These are phyloP conservation scores for Apium graveolens DNA, from an alignment of 129 eudicot genomes.

Conservation along the genomic window DNA sequence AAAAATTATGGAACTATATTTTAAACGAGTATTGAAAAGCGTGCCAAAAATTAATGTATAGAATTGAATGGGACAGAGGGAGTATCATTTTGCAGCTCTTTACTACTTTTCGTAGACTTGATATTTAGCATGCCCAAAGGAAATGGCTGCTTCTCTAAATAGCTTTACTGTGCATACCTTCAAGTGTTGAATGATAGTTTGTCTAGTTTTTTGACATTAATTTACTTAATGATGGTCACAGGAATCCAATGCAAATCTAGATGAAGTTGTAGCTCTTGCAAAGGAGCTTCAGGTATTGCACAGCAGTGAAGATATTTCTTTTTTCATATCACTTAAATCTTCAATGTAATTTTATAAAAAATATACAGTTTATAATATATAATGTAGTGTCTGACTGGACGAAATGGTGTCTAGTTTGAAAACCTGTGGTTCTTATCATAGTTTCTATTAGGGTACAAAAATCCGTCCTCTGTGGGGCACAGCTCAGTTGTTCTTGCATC, in stretches of 20 bases:
- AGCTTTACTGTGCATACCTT: not conserved
- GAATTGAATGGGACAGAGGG: no score
- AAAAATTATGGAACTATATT: no score
- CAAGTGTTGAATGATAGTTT: not conserved
- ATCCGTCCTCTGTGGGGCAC: constrained; percentile 98
- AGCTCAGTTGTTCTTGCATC: constrained; percentile 87
- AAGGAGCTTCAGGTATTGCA: constrained; percentile 85
- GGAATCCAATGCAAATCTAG: constrained; percentile 92
- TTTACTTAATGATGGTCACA: constrained; percentile 15
- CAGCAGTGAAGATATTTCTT: not conserved
- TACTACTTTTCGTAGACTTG: not conserved
- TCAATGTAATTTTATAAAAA: not conserved
- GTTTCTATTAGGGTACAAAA: constrained; percentile 49
- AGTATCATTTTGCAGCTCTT: no score
- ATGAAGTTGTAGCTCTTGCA: constrained; percentile 94
- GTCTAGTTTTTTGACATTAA: not conserved
- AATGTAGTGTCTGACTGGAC: not conserved
- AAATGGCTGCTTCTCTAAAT: not conserved
- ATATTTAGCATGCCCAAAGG: not conserved
- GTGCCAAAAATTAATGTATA: no score
- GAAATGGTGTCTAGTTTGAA: not conserved
- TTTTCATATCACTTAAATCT: not conserved
- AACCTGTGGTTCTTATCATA: not conserved
- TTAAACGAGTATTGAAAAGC: no score
- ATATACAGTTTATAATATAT: not conserved